phyloP scores from a whole-genome alignment of 2,329 filamentous ascomycete species.

The Fonsecaea erecta region DNA sequence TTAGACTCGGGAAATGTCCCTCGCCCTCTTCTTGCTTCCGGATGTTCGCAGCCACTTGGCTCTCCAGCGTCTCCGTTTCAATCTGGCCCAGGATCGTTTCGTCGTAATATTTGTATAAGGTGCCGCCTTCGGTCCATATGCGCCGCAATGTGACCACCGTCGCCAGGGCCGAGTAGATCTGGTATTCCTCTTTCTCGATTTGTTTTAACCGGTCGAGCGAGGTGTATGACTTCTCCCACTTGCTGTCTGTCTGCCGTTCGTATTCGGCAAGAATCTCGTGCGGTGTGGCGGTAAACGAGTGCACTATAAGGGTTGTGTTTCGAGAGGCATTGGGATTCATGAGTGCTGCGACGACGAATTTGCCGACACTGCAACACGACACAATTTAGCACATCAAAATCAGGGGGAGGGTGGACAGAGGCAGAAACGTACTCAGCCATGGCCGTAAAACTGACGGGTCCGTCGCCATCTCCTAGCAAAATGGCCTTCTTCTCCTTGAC shows the following conservation, averaged over 20 bases:
- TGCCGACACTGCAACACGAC: constrained; percentile 61
- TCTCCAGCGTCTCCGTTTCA: constrained; percentile 59
- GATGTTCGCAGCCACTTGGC: constrained; percentile 39
- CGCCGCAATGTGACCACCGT: constrained; percentile 65
- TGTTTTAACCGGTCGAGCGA: constrained; percentile 59
- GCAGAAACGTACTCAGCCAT: constrained; percentile 65
- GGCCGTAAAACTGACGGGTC: constrained; percentile 68
- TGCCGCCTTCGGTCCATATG: constrained; percentile 75
- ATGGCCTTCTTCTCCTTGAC: constrained; percentile 61
- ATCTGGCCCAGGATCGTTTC: constrained; percentile 64
- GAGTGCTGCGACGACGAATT: constrained; percentile 66
- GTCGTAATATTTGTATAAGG: constrained; percentile 70
- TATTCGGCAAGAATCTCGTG: constrained; percentile 68
- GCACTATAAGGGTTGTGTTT: constrained; percentile 66
- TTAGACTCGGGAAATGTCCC: constrained; percentile 34
- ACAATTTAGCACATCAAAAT: constrained; percentile 10
- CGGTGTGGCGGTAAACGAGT: constrained; percentile 71
- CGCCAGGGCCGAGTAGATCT: constrained; percentile 56
- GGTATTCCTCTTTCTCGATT: constrained; percentile 65
- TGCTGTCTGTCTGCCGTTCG: constrained; percentile 65
- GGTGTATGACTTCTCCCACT: constrained; percentile 61
- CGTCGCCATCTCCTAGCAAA: constrained; percentile 66
- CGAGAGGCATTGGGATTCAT: constrained; percentile 59
- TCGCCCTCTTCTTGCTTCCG: constrained; percentile 36
- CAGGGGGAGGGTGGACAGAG: background rate